phyloP scores from a whole-genome alignment of 73 alveolate genomes.

The Paramecium sexaurelia region DNA sequence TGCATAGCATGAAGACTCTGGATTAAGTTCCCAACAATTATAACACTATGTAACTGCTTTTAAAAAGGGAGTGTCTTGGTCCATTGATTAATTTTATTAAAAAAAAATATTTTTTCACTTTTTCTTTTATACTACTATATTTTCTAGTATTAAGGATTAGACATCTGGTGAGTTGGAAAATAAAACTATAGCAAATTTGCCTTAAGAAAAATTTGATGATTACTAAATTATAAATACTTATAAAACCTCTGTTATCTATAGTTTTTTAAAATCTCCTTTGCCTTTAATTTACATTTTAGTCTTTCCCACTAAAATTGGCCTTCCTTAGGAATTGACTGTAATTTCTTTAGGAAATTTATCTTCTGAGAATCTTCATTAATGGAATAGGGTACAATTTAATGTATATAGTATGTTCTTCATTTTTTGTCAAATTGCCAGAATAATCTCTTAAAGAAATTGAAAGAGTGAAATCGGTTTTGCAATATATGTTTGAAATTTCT shows the following conservation, averaged over 20 bases:
- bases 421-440: neutral
- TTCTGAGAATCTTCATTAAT: neutral
- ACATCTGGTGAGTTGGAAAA: neutral
- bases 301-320: neutral
- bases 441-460: neutral
- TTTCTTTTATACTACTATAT: neutral
- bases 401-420: neutral
- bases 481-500: neutral
- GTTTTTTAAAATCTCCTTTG: neutral
- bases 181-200: neutral
- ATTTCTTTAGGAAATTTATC: slow-evolving; percentile 23
- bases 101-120: neutral
- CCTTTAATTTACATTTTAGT: neutral
- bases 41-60: neutral
- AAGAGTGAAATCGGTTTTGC: neutral
- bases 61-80: neutral
- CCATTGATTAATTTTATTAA: neutral
- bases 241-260: neutral
- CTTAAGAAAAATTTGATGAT: neutral
- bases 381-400: neutral
- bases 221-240: neutral
- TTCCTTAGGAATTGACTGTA: slow-evolving; percentile 4
- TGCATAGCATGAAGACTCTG: neutral
- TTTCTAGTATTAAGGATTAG: neutral
- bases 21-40: neutral